Evolutionary conservation across 2,329 filamentous ascomycete genomes (phyloP), one percentile per base, ranked within the genome.

Genomic region (Hymenoscyphus scutula): DNA sequence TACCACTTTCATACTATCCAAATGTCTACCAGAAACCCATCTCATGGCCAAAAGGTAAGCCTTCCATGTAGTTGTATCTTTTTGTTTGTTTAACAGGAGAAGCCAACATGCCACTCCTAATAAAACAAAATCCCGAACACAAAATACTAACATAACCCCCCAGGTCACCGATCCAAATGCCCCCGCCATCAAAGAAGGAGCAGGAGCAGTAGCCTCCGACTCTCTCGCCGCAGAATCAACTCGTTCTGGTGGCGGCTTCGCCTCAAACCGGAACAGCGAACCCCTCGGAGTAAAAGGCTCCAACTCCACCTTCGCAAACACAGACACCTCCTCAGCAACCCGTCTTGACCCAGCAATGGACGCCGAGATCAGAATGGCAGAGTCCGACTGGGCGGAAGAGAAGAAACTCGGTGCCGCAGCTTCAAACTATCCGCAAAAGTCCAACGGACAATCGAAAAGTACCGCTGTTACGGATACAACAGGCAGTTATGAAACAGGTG

Each of bases 201-300:
- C 88, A 5, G 91, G 91, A 59, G 70, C 80, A 29, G 81, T 94
- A 1, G 77, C 82, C 53, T 78, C 82, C 15, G 89, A 89, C 76
- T 94, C 90, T 6, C 85, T 96, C 5, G 91, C 91, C 11, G 88
- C 86, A 63, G 88, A 94, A 71, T 95, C 90, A 0, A 76, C 85
- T 63, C 77, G 80, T 55, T 68, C 78, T 25, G 81, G 81, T 62
- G 90, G 89, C 67, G 77, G 75, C 13, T 91, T 90, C 70, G 77
- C 82, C 48, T 74, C 81, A 62, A 90, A 91, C 76, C 78, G 80
- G 27, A 78, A 82, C 65, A 78, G 82, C 63, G 78, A 80, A 48
- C 79, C 79, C 5, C 77, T 78, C 34, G 73, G 76, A 15, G 82
- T 86, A 57, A 76, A 78, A 8, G 82, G 82, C 51, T 68, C 70